phyloP scores from a whole-genome alignment of 805 yeast species.

The Saccharomycopsis capsularis region DNA sequence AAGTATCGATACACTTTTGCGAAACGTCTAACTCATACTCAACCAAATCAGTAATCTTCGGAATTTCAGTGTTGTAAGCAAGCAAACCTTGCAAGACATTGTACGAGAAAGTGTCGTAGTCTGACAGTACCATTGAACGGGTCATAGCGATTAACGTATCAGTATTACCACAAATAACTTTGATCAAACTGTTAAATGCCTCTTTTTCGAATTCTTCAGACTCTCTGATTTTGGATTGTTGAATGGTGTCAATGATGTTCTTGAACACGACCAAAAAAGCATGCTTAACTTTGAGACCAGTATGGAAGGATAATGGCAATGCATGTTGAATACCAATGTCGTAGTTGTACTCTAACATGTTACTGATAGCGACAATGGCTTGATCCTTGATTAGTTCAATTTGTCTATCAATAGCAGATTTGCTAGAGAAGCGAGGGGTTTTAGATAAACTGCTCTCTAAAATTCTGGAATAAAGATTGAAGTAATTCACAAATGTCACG shows the following conservation, averaged over 20 bases:
- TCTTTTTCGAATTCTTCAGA: constrained; percentile 26
- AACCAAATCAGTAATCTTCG: constrained; percentile 14
- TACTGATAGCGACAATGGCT: constrained; percentile 58
- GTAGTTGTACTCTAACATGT: constrained; percentile 62
- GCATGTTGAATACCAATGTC: constrained; percentile 73
- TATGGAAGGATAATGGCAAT: constrained; percentile 71
- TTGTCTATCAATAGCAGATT: constrained; percentile 39
- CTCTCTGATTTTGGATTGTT: constrained; percentile 22
- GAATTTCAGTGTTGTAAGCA: constrained; percentile 7
- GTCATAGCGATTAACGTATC: constrained; percentile 38
- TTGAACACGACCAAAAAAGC: constrained; percentile 75
- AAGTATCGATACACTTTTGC: constrained; percentile 35
- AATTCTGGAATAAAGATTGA: constrained; percentile 40
- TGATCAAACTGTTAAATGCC: constrained; percentile 27
- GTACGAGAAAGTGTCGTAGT: constrained; percentile 13
- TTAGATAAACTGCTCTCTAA: constrained; percentile 33
- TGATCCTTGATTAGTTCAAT: constrained; percentile 51
- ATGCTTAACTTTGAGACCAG: constrained; percentile 54
- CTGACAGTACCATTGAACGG: constrained; percentile 3
- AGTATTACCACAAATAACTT: constrained; percentile 31
- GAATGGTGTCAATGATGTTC: constrained; percentile 42
- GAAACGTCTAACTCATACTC: constrained; percentile 23
- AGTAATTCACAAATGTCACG: constrained; percentile 39
- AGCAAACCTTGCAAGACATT: constrained; percentile 12
- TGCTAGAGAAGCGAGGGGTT: constrained; percentile 18